Evolutionary conservation across 2,329 filamentous ascomycete genomes (phyloP).

Genomic region (Botrytis elliptica): DNA sequence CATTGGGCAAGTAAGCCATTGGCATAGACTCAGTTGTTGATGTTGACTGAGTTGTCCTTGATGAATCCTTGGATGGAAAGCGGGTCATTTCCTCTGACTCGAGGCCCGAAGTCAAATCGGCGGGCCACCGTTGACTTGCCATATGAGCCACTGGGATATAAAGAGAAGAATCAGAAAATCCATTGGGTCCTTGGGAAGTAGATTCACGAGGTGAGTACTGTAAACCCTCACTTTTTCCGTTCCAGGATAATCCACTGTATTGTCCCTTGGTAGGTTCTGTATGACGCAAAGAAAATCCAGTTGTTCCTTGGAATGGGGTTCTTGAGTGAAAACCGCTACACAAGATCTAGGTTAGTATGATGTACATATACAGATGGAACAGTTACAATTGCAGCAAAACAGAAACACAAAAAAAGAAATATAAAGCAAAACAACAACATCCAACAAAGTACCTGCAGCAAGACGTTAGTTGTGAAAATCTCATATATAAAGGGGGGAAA

Average conservation of each 20-base stretch:
- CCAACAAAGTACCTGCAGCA: constrained; percentile 26
- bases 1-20: constrained; percentile 32
- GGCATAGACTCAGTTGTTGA: constrained; percentile 33
- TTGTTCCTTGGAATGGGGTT: constrained; percentile 32
- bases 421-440: constrained; percentile 28
- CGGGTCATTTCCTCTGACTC: constrained; percentile 36
- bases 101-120: constrained; percentile 30
- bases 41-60: constrained; percentile 32
- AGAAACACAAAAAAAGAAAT: constrained; percentile 2
- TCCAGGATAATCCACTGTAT: constrained; percentile 38
- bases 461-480: constrained; percentile 27
- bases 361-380: constrained; percentile 34
- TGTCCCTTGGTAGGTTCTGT: constrained; percentile 39
- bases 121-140: constrained; percentile 33
- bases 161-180: constrained; percentile 35
- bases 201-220: constrained; percentile 39
- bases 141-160: constrained; percentile 31
- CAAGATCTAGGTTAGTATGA: constrained; percentile 38
- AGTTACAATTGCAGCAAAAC: constrained; percentile 23
- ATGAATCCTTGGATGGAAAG: constrained; percentile 36
- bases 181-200: constrained; percentile 32
- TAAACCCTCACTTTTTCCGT: constrained; percentile 36
- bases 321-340: constrained; percentile 36
- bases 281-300: constrained; percentile 38
- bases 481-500: constrained; percentile 5